These are phyloP conservation scores for Vigna nakashimae DNA, from an alignment of 306 rosid genomes.

Conservation along the genomic window DNA sequence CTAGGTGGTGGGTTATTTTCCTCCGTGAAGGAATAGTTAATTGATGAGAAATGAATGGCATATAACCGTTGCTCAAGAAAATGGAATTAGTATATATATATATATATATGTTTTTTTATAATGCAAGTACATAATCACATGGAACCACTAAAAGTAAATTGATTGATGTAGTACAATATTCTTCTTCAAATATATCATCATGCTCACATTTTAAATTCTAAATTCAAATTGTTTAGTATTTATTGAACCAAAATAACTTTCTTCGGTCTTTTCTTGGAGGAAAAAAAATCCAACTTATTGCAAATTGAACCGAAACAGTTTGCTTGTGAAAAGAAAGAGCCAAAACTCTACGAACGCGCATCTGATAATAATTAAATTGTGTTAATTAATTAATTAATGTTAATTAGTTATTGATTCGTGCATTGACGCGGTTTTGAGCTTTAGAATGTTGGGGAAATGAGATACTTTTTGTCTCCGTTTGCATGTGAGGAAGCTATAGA, in stretches of 20 bases:
- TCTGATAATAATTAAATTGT: slow-evolving; percentile 28
- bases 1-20: neutral
- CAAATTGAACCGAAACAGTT: neutral
- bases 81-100: neutral
- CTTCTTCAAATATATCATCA: no score
- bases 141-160: neutral
- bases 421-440: slow-evolving; percentile 68
- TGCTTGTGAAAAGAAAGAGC: neutral
- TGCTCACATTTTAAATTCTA: neutral
- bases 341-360: neutral
- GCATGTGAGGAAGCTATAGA: slow-evolving; percentile 45
- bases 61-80: slow-evolving; percentile 24
- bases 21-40: slow-evolving; percentile 25
- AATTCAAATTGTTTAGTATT: no score
- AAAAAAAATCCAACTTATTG: neutral
- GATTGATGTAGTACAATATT: neutral
- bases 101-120: neutral
- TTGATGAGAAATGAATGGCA: slow-evolving; percentile 33
- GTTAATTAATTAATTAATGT: neutral
- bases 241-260: no score
- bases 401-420: slow-evolving; percentile 53
- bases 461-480: slow-evolving; percentile 30
- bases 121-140: neutral
- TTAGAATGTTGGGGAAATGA: slow-evolving; percentile 34
- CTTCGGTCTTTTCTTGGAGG: no score